Evolutionary conservation across 192 early-diverging fungal genomes (phyloP), one percentile per base, ranked within the genome.

Genomic region (Coemansia aciculifera): DNA sequence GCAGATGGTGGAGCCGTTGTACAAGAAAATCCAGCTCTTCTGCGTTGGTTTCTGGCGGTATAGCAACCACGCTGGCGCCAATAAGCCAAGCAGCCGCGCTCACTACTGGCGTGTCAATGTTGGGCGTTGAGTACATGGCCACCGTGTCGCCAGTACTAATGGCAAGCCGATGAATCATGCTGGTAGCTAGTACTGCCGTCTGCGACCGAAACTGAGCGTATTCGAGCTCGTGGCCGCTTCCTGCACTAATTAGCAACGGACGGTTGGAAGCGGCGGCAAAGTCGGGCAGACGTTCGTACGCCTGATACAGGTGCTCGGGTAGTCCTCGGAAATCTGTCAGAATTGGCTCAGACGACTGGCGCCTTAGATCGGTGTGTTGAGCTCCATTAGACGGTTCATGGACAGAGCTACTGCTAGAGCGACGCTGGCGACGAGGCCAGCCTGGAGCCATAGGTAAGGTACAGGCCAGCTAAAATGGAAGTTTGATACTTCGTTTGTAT

Each of bases 11-110:
- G 38, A 63, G 49, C 40, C 59, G 69, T 12, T 42, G 29, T 17
- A 77, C 37, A 15, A 64, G 23, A 5, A 19, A 62, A 2, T 43
- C 61, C 13, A 72, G 40, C 54, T 72, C 75, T 9, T 42, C 52
- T 17, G 23, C n/a, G 3, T 24, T 7, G 11, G 60, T 38, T 17
- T 72, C 64, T 0, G 74, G 65, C 34, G 64, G 52, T 40, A 81
- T 43, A 17, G 68, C 68, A 21, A 77, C 69, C 21, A 77, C 57
- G 37, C 61, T 68, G 10, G 57, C 74, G 5, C 79, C 39, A 9
- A 59, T 60, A 1, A 69, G 24, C 79, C 79, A 81, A 3, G 74
- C 67, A 3, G 79, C 79, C 5, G 65, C 56, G 5, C 67, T 31
- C 8, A 71, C 66, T 15, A 81, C 66, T 5, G 68, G 79, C 2